Conservation (phyloP, 2,329 filamentous ascomycete genomes). For the Colletotrichum sansevieriae region DNA sequence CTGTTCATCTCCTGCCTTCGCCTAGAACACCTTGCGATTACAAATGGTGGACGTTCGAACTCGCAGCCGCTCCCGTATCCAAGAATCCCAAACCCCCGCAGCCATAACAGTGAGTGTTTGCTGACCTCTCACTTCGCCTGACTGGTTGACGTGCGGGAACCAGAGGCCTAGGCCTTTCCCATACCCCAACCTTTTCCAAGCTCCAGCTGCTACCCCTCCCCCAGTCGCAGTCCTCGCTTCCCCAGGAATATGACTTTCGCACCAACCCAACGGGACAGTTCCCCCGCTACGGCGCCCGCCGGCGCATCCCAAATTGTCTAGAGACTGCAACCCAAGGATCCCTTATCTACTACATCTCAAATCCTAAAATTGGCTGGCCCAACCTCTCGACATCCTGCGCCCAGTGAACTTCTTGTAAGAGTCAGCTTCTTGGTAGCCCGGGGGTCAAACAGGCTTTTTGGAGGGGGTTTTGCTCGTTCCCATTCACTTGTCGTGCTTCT, state of each 20-base stretch:
- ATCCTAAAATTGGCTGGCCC: conserved; percentile 35
- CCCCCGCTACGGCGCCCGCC: conserved; percentile 34
- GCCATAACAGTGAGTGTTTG: conserved; percentile 4
- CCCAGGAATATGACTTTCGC: conserved; percentile 34
- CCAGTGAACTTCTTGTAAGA: conserved; percentile 27
- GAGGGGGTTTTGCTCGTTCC: conserved; percentile 26
- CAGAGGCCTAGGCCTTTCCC: conserved; percentile 19
- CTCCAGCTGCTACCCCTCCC: conserved; percentile 17
- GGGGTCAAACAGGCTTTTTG: conserved; percentile 13
- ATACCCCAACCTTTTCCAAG: conserved; percentile 40
- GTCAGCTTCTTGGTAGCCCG: conserved; percentile 36
- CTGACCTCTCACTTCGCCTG: conserved; percentile 27
- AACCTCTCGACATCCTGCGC: conserved; percentile 25
- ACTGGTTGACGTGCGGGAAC: conserved; percentile 32
- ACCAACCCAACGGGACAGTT: conserved; percentile 34
- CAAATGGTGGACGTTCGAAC: neutral
- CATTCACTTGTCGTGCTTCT: neutral
- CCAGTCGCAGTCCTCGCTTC: conserved; percentile 32
- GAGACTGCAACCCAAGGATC: conserved; percentile 37
- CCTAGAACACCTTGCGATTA: neutral
- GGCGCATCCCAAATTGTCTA: conserved; percentile 34
- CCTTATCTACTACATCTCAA: conserved; percentile 38
- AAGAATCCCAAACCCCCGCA: neutral
- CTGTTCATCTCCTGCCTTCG: conserved; percentile 14
- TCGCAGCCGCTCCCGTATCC: conserved; percentile 23